Conservation (phyloP, 495 filamentous ascomycete species). For the Penicillium mononematosum region DNA sequence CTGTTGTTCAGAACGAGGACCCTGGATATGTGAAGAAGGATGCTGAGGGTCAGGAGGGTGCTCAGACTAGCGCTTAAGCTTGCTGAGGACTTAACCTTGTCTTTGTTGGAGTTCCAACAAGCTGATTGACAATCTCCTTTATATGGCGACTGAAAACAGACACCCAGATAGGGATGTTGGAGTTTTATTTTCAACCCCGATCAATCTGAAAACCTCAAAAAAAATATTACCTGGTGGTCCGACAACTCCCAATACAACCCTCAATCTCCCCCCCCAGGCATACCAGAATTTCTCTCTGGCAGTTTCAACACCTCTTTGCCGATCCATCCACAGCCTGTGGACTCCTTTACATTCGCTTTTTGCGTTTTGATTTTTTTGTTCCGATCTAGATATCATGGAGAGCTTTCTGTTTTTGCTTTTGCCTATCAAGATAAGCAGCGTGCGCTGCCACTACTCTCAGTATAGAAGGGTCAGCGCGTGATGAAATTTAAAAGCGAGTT, state of each 20-base stretch:
- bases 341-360: slow-evolving; percentile 55
- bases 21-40: slow-evolving; percentile 35
- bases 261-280: slow-evolving; percentile 4
- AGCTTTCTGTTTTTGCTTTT: slow-evolving; percentile 50
- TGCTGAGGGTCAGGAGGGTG: slow-evolving; percentile 29
- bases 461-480: slow-evolving; percentile 21
- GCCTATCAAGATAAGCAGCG: slow-evolving; percentile 68
- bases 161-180: slow-evolving; percentile 6
- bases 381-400: slow-evolving; percentile 67
- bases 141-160: slow-evolving; percentile 3
- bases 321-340: slow-evolving; percentile 21
- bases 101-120: neutral
- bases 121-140: neutral
- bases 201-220: slow-evolving; percentile 10
- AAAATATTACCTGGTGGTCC: neutral
- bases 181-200: slow-evolving; percentile 5
- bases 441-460: slow-evolving; percentile 45
- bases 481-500: slow-evolving; percentile 24
- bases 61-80: slow-evolving; percentile 35
- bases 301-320: slow-evolving; percentile 24
- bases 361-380: slow-evolving; percentile 53
- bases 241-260: slow-evolving; percentile 5
- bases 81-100: slow-evolving; percentile 11
- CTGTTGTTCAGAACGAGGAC: slow-evolving; percentile 30
- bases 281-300: slow-evolving; percentile 9